Base-by-base conservation (phyloP, 805 yeast genomes). In the Yarrowia porcina region DNA sequence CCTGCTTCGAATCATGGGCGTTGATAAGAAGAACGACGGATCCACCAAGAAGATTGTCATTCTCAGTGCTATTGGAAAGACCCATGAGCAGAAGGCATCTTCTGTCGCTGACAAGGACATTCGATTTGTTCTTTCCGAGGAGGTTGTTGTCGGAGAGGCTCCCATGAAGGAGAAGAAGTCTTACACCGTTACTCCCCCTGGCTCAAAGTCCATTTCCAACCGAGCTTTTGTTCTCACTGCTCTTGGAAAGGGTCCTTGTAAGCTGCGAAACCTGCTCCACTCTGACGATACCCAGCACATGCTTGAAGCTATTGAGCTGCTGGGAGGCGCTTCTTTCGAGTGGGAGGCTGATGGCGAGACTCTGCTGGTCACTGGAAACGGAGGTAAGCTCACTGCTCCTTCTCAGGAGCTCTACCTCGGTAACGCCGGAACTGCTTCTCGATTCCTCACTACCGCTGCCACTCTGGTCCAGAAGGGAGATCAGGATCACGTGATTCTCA, bases 391-490 rank as follows among this genome's bases (percentile, higher is more conserved):
- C 66, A 69, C 78, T 30, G 87, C 96, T 3, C 82, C 86, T 56
- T 75, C 77, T 17, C 83, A 85, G 60, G 88, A 85, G 66, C 78
- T 94, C 64, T 94, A 90, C 75, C 80, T 94, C 66, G 99, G 99
- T 64, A 94, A 94, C 72, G 98, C 99, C 1, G 99, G 99, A 67
- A 94, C 99, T 45, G 98, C 99, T 4, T 89, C 97, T 6, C 83
- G 99, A 70, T 94, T 94, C 74, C 81, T 94, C 71, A 89, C 97
- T 2, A 84, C 97, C 1, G 93, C 94, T 28, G 97, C 96, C 18
- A 82, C 96, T n/a, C 78, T 92, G 65, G 96, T 89, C 5, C 77
- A 85, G 28, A 70, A 80, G 15, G 70, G 73, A 2, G 72, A 69
- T 5, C 61, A 71, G 4, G 77, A 80, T 33, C 71, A 78, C 64